Evolutionary conservation across 257 asterid genomes (phyloP).

Genomic region (Ehretia macrophylla): DNA sequence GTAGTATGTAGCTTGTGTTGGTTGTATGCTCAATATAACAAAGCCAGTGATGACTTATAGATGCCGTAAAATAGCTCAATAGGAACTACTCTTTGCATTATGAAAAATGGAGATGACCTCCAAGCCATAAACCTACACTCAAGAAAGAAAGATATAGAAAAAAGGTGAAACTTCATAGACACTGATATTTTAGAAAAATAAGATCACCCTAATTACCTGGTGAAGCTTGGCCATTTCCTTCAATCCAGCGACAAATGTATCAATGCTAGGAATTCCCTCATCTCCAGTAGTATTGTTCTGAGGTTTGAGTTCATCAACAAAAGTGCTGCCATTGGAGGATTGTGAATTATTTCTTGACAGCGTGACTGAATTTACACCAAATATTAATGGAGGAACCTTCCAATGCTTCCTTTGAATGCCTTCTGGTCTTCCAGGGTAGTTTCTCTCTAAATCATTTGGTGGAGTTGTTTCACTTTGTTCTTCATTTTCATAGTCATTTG

Average conservation of each 20-base stretch:
- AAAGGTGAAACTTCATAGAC: neutral
- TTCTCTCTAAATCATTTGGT: constrained; percentile 54
- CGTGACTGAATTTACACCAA: constrained; percentile 40
- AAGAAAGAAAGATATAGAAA: neutral
- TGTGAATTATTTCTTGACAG: constrained; percentile 55
- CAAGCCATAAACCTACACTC: neutral
- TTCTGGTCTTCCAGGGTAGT: constrained; percentile 66
- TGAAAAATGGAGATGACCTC: no score
- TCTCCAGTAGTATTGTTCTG: constrained; percentile 48
- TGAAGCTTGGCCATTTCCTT: constrained; percentile 87
- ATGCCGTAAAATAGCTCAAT: no score
- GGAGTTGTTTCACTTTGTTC: constrained; percentile 70
- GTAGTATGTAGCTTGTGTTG: no score
- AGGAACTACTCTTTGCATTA: no score
- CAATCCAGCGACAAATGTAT: constrained; percentile 91
- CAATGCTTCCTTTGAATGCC: constrained; percentile 68
- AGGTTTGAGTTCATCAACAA: constrained; percentile 46
- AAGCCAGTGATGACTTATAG: no score
- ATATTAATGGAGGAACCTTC: constrained; percentile 69
- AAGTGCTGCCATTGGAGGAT: constrained; percentile 58
- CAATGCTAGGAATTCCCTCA: constrained; percentile 87
- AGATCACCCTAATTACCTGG: constrained; percentile 47
- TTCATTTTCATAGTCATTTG: constrained; percentile 38
- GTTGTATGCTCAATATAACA: no score
- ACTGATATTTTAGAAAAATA: neutral